phyloP scores from a whole-genome alignment of 208 protist species.

The Leishmania mexicana region DNA sequence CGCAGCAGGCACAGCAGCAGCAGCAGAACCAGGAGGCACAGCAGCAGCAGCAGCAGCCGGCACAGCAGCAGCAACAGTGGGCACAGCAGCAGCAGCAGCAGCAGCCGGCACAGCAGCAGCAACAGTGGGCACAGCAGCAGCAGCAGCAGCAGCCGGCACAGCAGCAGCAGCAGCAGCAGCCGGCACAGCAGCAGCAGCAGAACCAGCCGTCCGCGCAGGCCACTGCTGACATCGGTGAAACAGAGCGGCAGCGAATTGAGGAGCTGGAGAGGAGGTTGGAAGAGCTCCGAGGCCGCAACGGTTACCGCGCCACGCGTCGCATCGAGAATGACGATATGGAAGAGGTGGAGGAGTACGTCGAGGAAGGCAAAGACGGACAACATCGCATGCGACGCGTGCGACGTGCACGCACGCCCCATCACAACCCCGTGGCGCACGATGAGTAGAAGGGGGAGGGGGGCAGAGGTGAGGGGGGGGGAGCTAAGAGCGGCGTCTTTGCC shows the following conservation, averaged over 20 bases:
- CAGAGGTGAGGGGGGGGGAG: not conserved
- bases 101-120: not conserved
- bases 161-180: conserved; percentile 11
- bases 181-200: conserved; percentile 16
- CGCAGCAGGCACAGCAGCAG: conserved; percentile 13
- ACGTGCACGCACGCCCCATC: conserved; percentile 22
- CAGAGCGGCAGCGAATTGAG: conserved; percentile 27
- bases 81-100: conserved; percentile 12
- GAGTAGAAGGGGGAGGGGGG: not conserved
- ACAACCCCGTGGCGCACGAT: conserved; percentile 19
- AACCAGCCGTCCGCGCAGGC: not conserved
- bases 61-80: conserved; percentile 7
- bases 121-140: conserved; percentile 5
- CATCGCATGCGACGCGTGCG: conserved; percentile 20
- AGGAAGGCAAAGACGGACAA: conserved; percentile 24
- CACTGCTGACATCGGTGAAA: not conserved
- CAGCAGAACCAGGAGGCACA: conserved; percentile 7
- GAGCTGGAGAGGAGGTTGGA: conserved; percentile 52
- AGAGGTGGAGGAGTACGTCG: conserved; percentile 25
- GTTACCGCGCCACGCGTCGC: not conserved
- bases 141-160: not conserved
- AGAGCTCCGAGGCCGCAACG: conserved; percentile 30
- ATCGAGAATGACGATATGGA: conserved; percentile 22
- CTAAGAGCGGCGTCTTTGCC: not conserved
- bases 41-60: conserved; percentile 2